Base-by-base conservation (phyloP, 495 filamentous ascomycete species). In the Talaromyces borbonicus region DNA sequence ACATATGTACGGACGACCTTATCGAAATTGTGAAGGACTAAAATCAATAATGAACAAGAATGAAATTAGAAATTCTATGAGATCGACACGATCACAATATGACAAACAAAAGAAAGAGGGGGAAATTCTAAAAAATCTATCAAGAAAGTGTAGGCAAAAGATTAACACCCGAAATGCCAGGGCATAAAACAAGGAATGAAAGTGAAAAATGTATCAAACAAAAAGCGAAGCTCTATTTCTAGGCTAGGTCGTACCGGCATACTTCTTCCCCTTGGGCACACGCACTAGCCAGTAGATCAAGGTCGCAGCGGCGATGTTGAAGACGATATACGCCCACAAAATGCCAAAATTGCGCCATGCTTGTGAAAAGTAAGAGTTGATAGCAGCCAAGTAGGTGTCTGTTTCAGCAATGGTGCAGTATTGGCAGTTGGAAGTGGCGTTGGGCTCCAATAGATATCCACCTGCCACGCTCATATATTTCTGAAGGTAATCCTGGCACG, bases 281-380 rank as follows among this genome's bases (percentile, higher is more conserved):
- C 88, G 69, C 5, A 76, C 72, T 43, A 89, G 59, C 83, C 84
- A 94, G 63, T 94, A 95, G 14, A 95, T 56, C 32, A 73, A 67
- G 15, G 90, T 56, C 0, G 86, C 87, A 18, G 60, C 80, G n/a
- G 66, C 54, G 47, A 89, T 62, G 59, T 95, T 95, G 64, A 92
- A 86, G n/a, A 73, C 61, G 45, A 90, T 71, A 54, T 80, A 93
- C 0, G 66, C 79, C 62, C 72, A 90, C 51, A 83, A 58, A 22
- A 85, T 62, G 9, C 83, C 84, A 48, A 88, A 80, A 56, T 88
- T 81, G 43, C 82, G 70, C 82, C 82, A 85, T 38, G 77, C 62
- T 14, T 83, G 71, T 2, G 48, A 50, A 51, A 77, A 87, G 9
- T 63, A 27, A 8, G 76, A 69, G 18, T 61, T 62, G 4, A 81